Conservation (phyloP, 2,329 filamentous ascomycete genomes). For the Beauveria bassiana region DNA sequence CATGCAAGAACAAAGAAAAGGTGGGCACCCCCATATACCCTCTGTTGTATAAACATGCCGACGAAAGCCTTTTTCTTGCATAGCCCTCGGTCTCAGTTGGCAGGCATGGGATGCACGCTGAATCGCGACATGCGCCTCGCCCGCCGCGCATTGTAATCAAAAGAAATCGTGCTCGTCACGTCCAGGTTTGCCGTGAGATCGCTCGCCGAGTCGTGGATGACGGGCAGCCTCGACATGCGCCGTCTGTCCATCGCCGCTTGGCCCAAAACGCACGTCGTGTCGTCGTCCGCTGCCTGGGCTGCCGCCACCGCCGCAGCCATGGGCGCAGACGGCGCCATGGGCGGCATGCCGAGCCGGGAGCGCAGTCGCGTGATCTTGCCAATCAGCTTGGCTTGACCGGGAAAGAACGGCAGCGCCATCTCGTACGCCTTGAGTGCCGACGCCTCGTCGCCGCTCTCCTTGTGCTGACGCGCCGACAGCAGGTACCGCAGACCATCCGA, state of each 20-base stretch:
- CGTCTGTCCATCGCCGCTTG: not conserved
- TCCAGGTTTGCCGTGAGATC: slow-evolving; percentile 5
- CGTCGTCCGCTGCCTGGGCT: not conserved
- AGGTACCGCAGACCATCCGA: slow-evolving; percentile 79
- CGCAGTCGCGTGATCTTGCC: slow-evolving; percentile 60
- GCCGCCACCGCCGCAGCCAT: slow-evolving; percentile 4
- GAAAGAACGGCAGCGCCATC: slow-evolving; percentile 76
- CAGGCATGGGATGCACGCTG: slow-evolving; percentile 9
- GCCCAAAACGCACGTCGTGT: not conserved
- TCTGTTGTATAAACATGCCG: too few relatives aligned
- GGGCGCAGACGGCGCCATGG: slow-evolving; percentile 6
- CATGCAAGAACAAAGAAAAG: too few relatives aligned
- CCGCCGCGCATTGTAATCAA: slow-evolving; percentile 1
- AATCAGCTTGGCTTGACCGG: slow-evolving; percentile 69
- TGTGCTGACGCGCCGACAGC: slow-evolving; percentile 87
- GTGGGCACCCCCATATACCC: too few relatives aligned
- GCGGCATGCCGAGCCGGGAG: slow-evolving; percentile 36
- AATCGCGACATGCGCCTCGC: slow-evolving; percentile 15
- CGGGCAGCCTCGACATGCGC: slow-evolving; percentile 8
- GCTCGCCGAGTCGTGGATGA: slow-evolving; percentile 3
- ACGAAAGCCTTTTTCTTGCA: too few relatives aligned
- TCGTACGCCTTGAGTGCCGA: slow-evolving; percentile 82
- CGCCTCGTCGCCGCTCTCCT: slow-evolving; percentile 70
- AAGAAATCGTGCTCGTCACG: slow-evolving; percentile 6
- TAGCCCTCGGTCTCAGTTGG: not conserved